Percentiles rank a stretch among this genome's conserved stretches.
Conservation (phyloP, 2,329 filamentous ascomycete species). For the Talaromyces pinophilus region DNA sequence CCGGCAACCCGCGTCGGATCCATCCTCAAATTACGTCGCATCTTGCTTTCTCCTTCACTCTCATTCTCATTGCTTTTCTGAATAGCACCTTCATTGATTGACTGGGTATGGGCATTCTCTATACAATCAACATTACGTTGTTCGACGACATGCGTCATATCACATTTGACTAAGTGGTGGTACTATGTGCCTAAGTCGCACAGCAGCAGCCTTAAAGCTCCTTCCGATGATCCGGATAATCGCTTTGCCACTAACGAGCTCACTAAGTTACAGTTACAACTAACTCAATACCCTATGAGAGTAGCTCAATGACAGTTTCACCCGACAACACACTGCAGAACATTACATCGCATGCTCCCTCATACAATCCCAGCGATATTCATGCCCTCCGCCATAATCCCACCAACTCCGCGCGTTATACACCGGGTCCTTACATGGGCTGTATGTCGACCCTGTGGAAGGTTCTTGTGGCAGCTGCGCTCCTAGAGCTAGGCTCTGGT, state of each 20-base stretch:
- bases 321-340: not conserved
- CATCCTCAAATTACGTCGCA: not conserved
- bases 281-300: not conserved
- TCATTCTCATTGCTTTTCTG: not conserved
- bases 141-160: not conserved
- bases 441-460: slow-evolving; percentile 38
- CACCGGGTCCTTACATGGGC: slow-evolving; percentile 43
- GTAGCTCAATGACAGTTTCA: not conserved
- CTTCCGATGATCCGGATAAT: slow-evolving; percentile 10
- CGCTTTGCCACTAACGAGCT: slow-evolving; percentile 1
- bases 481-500: slow-evolving; percentile 7
- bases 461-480: slow-evolving; percentile 29
- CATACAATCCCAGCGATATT: slow-evolving; percentile 21
- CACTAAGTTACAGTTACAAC: not conserved
- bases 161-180: not conserved
- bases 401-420: slow-evolving; percentile 45
- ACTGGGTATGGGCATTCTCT: not conserved
- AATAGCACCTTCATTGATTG: not conserved
- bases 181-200: not conserved
- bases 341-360: slow-evolving; percentile 15
- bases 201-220: not conserved
- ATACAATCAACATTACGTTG: not conserved
- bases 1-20: not conserved
- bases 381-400: slow-evolving; percentile 33
- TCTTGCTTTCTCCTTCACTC: not conserved